A percentile compares a stretch with the other conserved stretches of the same genome.
phyloP scores from a whole-genome alignment of 192 early-diverging fungal genomes.

The Chytriomyces hyalinus region DNA sequence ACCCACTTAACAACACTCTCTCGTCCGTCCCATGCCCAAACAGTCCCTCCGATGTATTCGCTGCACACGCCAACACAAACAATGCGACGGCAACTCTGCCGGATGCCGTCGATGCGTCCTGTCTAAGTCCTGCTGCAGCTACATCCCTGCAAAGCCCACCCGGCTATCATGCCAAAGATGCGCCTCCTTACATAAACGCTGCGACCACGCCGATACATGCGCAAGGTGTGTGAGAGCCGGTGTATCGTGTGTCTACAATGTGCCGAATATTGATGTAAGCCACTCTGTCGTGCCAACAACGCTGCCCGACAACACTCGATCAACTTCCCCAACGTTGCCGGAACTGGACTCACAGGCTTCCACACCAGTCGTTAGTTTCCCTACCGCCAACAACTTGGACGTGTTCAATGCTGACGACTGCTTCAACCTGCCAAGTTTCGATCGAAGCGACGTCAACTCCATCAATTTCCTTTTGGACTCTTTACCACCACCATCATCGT shows the following conservation, averaged over 20 bases:
- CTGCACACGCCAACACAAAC: neutral
- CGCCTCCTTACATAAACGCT: neutral
- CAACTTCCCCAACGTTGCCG: too few relatives aligned
- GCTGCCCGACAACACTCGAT: too few relatives aligned
- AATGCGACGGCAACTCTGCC: neutral
- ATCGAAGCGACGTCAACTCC: neutral
- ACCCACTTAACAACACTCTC: neutral
- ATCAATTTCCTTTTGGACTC: neutral
- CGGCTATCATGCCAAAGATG: neutral
- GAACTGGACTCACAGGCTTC: too few relatives aligned
- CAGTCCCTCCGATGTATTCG: neutral
- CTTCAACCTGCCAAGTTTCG: too few relatives aligned
- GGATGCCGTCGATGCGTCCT: neutral
- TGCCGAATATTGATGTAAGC: too few relatives aligned
- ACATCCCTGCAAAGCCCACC: neutral
- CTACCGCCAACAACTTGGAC: too few relatives aligned
- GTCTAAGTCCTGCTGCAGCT: neutral
- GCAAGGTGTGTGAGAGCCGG: too few relatives aligned
- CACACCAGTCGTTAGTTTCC: too few relatives aligned
- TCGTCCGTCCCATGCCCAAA: neutral
- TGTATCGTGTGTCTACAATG: too few relatives aligned
- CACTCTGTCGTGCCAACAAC: too few relatives aligned
- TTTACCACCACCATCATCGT: neutral
- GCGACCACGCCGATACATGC: neutral
- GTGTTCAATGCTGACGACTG: too few relatives aligned